Base-by-base conservation (phyloP, 2,329 filamentous ascomycete species). In the Exophiala sp. region DNA sequence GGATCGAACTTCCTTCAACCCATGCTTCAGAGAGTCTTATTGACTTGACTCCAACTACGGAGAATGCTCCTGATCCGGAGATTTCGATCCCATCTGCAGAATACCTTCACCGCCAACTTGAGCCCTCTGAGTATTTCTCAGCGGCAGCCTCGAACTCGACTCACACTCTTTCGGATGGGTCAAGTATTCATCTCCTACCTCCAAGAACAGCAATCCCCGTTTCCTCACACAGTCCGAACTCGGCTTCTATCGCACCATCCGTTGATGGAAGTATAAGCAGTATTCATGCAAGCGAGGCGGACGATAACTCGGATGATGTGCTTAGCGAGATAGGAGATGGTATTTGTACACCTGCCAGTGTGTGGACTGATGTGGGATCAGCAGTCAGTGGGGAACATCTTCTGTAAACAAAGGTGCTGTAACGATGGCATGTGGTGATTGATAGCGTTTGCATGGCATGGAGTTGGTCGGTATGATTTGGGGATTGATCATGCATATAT, bases 1-100 rank as follows among this genome's bases (percentile, higher is more conserved):
- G 36, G 5, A 48, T 56, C n/a, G 47, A 59, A 56, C 55, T 59
- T 42, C 58, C 67, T 6, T 71, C 72, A 4, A 68, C 64, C 43
- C 70, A 73, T 50, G 68, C 69, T 16, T 74, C 74, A 2, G 72
- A 74, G 50, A 72, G 70, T 29, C 62, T 73, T 6, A 59, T 73
- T 43, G 71, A 76, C 54, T 67, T 76, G 9, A 77, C 75, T 3
- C 75, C 75, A 21, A 75, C 71, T 6, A 73, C 73, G n/a, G 71
- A 75, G 59, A 49, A 61, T 18, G 66, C 60, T 44, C 69, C 69
- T 5, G 69, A 63, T 39, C 62, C 58, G 11, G 66, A 64, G 29
- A 58, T 58, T 50, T 64, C 50, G 35, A 50, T 58, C 20, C 60
- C 63, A 6, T 55, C 54, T 9, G 48, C 43, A 48, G 55, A 48